Evolutionary conservation across 148 eudicot genomes (phyloP).

Genomic region (Nepenthes mirabilis): DNA sequence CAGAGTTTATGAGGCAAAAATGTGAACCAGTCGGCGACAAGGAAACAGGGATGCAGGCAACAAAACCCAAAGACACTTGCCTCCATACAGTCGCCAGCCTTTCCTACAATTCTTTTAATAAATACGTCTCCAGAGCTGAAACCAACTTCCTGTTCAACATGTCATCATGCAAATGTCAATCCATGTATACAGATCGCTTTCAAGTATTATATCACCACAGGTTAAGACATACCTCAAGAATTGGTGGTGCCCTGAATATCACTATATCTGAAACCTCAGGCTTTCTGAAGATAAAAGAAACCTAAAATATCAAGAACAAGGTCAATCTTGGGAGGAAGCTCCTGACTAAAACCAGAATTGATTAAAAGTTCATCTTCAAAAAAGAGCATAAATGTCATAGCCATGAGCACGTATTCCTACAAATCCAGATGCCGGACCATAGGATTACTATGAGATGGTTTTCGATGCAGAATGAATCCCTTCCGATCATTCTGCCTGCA

Average conservation of each 20-base stretch:
- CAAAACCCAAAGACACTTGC: conserved; percentile 24
- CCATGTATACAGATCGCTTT: neutral
- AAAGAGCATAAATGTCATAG: too few relatives aligned
- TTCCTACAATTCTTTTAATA: conserved; percentile 77
- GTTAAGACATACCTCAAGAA: conserved; percentile 48
- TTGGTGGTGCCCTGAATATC: conserved; percentile 68
- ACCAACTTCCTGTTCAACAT: conserved; percentile 43
- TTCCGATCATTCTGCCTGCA: too few relatives aligned
- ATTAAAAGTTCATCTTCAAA: too few relatives aligned
- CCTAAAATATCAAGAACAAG: conserved; percentile 25
- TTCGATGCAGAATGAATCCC: too few relatives aligned
- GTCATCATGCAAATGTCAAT: neutral
- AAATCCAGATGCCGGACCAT: too few relatives aligned
- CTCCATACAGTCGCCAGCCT: conserved; percentile 73
- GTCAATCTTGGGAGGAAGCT: neutral
- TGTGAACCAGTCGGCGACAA: neutral
- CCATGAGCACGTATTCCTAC: too few relatives aligned
- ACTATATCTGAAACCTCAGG: conserved; percentile 85
- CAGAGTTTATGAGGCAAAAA: neutral
- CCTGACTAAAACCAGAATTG: too few relatives aligned
- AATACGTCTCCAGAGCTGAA: conserved; percentile 55
- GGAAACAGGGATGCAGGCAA: neutral
- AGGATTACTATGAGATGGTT: too few relatives aligned
- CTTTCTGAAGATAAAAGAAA: conserved; percentile 64
- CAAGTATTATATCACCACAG: neutral